Evolutionary conservation across 2,329 filamentous ascomycete genomes (phyloP).

Genomic region (Sclerotinia spermophila): DNA sequence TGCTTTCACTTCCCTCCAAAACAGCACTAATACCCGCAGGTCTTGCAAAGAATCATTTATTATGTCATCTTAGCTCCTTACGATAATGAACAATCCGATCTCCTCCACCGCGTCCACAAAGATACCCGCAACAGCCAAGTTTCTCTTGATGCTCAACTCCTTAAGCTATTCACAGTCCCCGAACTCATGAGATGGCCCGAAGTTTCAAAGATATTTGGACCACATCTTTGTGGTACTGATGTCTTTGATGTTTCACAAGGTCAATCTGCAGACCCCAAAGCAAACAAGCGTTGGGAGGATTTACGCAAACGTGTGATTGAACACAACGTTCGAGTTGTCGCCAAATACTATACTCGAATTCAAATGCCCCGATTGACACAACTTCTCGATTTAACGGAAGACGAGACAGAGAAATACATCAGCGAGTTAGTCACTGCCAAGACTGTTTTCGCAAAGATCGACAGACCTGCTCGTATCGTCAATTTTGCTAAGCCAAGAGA

Average conservation of each 20-base stretch:
- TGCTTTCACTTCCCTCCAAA: background rate
- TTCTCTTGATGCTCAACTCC: slow-evolving; percentile 74
- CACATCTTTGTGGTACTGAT: slow-evolving; percentile 82
- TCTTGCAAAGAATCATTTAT: slow-evolving; percentile 93
- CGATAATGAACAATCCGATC: slow-evolving; percentile 97
- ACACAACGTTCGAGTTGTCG: slow-evolving; percentile 95
- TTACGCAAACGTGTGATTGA: slow-evolving; percentile 97
- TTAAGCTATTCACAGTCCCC: slow-evolving; percentile 91
- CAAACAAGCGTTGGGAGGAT: slow-evolving; percentile 84
- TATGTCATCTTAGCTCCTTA: slow-evolving; percentile 95
- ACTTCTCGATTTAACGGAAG: slow-evolving; percentile 85
- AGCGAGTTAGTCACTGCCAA: slow-evolving; percentile 95
- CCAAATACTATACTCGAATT: slow-evolving; percentile 98
- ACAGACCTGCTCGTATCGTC: slow-evolving; percentile 85
- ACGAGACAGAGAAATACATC: slow-evolving; percentile 99
- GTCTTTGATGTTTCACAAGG: slow-evolving; percentile 71
- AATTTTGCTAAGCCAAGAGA: slow-evolving; percentile 93
- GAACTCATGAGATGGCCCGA: slow-evolving; percentile 99
- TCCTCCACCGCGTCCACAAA: slow-evolving; percentile 86
- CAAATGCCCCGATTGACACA: slow-evolving; percentile 86
- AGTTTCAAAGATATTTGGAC: slow-evolving; percentile 82
- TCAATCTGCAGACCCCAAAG: slow-evolving; percentile 71
- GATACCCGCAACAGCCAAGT: slow-evolving; percentile 79
- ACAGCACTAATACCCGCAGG: slow-evolving; percentile 48
- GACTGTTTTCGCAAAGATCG: slow-evolving; percentile 97